Conservation (phyloP, 108 stramenopile genomes). For the Pelagomonas calceolata region DNA sequence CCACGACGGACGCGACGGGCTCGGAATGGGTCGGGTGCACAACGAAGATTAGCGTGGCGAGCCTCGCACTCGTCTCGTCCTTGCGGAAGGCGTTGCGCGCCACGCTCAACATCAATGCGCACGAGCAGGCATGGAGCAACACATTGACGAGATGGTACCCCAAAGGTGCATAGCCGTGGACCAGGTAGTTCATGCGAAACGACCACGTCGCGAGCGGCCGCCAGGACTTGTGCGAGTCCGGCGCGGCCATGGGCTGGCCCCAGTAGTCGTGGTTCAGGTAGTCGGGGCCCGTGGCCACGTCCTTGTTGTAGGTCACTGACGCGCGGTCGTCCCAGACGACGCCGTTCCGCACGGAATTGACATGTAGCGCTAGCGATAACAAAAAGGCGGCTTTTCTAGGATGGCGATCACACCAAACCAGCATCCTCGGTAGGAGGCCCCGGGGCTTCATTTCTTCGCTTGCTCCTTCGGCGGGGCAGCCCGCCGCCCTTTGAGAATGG, state of each 20-base stretch:
- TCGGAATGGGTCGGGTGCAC: neutral
- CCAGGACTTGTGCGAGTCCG: conserved; percentile 12
- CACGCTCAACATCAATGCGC: neutral
- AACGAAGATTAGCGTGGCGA: neutral
- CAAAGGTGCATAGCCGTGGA: conserved; percentile 2
- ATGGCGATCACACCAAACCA: too few relatives aligned
- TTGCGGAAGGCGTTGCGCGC: neutral
- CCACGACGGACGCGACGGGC: neutral
- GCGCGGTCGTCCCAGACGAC: conserved; percentile 16
- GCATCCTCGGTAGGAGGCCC: too few relatives aligned
- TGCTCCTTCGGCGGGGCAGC: too few relatives aligned
- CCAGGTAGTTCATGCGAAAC: neutral
- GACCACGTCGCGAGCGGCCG: conserved; percentile 8
- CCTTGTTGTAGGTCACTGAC: conserved; percentile 1
- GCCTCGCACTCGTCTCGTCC: neutral
- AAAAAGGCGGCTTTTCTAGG: too few relatives aligned
- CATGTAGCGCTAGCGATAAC: neutral
- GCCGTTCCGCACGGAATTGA: neutral
- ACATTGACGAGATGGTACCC: conserved; percentile 8
- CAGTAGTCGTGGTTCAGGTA: conserved; percentile 8
- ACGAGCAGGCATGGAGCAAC: neutral
- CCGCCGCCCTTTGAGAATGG: too few relatives aligned
- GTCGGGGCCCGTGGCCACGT: neutral
- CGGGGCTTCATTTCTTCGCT: too few relatives aligned
- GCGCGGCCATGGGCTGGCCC: conserved; percentile 9